Base-by-base conservation (phyloP, 2,329 filamentous ascomycete genomes). In the Ophiocordyceps australis region DNA sequence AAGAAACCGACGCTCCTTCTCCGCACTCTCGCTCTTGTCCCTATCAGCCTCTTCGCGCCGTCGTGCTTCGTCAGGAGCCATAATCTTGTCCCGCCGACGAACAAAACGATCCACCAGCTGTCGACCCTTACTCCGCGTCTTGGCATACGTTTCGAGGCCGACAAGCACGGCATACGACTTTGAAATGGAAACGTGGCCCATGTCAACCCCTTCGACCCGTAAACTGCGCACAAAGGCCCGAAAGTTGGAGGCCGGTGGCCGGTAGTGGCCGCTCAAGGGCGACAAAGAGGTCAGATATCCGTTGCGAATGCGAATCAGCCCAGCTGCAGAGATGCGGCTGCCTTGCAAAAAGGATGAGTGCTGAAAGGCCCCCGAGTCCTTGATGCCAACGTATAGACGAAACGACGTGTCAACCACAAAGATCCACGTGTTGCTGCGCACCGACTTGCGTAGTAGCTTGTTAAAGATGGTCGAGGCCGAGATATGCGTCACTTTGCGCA, bases 361-460 rank as follows among this genome's bases (percentile, higher is more conserved):
- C 40, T 93, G 85, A 41, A 94, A 94, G 5, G 78, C 72, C 9
- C 85, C 85, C 4, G 73, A 76, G 45, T 79, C 71, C 42, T 94
- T 93, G 55, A 93, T 89, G 24, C 83, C 83, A 18, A 93, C 71
- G 45, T 92, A 93, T 0, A 93, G 58, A 1, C 79, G 70, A 46
- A 85, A 89, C 2, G 68, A 75, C 2, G 80, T 86, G 49, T 93
- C 83, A 14, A 78, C 76, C 7, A 85, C 83, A 40, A 92, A 94
- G 35, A 93, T 91, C 85, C 85, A 93, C 5, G 79, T 89, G 41
- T 86, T 85, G 34, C 82, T 82, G 47, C 74, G 78, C 20, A 83
- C 77, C 0, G 77, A 74, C 35, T 80, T 76, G 32, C 79, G 69
- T 11, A 89, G 59, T 5, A 92, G 58, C 34, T 78, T 76, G 46